Evolutionary conservation across 2,329 filamentous ascomycete species (phyloP).

Genomic region (Anthostomella pinea): DNA sequence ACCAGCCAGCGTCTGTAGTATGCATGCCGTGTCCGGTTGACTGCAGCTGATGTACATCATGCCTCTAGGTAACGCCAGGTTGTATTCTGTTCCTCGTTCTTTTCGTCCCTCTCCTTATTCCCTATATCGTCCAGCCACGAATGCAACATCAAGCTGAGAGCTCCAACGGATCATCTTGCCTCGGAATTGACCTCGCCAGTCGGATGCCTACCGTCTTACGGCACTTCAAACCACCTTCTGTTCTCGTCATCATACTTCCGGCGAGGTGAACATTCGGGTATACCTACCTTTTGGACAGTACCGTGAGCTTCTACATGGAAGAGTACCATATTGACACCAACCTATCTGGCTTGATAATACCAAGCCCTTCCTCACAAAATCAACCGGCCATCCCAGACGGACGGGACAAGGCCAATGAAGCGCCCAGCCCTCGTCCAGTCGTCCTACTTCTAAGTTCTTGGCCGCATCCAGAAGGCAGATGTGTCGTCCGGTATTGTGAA

Average conservation of each 20-base stretch:
- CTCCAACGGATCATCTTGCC: not conserved
- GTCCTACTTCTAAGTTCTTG: not conserved
- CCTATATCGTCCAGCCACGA: too few species aligned
- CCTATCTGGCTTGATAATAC: too few species aligned
- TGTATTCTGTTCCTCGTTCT: constrained; percentile 1
- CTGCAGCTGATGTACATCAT: too few species aligned
- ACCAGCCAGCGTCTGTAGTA: too few species aligned
- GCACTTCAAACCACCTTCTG: not conserved
- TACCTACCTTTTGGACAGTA: too few species aligned
- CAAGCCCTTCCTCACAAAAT: not conserved
- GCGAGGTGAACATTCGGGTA: too few species aligned
- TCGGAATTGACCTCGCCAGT: not conserved
- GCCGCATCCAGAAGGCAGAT: too few species aligned
- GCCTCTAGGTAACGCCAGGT: not conserved
- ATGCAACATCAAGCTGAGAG: not conserved
- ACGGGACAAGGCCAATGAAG: not conserved
- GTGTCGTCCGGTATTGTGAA: too few species aligned
- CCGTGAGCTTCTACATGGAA: too few species aligned
- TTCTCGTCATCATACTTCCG: too few species aligned
- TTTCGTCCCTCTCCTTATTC: not conserved
- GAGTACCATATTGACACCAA: too few species aligned
- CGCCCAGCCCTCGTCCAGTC: not conserved
- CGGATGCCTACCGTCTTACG: not conserved
- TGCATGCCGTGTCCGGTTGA: too few species aligned
- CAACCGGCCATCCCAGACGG: not conserved